These are phyloP conservation scores for Wickerhamiella azyma DNA, from an alignment of 805 yeast genomes.

Conservation along the genomic window DNA sequence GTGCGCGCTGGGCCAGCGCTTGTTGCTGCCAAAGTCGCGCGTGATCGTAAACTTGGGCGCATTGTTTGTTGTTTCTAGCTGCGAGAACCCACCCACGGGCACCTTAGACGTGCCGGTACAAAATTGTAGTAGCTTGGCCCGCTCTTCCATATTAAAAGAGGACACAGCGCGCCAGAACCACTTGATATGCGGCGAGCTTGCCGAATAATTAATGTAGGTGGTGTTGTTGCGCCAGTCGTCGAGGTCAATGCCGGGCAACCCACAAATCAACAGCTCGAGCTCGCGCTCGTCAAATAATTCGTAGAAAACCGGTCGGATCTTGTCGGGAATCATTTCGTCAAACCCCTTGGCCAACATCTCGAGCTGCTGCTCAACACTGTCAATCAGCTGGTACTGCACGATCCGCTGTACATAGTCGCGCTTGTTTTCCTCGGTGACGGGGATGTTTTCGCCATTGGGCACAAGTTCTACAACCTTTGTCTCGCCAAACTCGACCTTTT, in stretches of 20 bases:
- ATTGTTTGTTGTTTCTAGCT: constrained; percentile 77
- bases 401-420: constrained; percentile 74
- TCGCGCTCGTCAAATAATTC: constrained; percentile 92
- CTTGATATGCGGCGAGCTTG: constrained; percentile 73
- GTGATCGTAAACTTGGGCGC: constrained; percentile 77
- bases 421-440: constrained; percentile 84
- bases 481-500: constrained; percentile 86
- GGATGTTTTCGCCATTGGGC: constrained; percentile 66
- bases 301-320: constrained; percentile 33
- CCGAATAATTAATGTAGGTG: constrained; percentile 60
- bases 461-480: constrained; percentile 70
- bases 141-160: constrained; percentile 84
- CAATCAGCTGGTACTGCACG: constrained; percentile 73
- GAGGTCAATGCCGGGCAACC: constrained; percentile 90
- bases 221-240: constrained; percentile 92
- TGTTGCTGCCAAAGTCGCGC: constrained; percentile 72
- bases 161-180: constrained; percentile 98
- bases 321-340: constrained; percentile 77
- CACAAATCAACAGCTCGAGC: constrained; percentile 79
- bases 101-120: constrained; percentile 96
- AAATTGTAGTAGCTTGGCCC: constrained; percentile 87
- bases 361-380: constrained; percentile 78
- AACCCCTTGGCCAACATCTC: constrained; percentile 72
- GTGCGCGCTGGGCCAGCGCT: constrained; percentile 86
- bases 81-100: constrained; percentile 87